Evolutionary conservation across 305 asterid genomes (phyloP).

Genomic region (Withania somnifera): DNA sequence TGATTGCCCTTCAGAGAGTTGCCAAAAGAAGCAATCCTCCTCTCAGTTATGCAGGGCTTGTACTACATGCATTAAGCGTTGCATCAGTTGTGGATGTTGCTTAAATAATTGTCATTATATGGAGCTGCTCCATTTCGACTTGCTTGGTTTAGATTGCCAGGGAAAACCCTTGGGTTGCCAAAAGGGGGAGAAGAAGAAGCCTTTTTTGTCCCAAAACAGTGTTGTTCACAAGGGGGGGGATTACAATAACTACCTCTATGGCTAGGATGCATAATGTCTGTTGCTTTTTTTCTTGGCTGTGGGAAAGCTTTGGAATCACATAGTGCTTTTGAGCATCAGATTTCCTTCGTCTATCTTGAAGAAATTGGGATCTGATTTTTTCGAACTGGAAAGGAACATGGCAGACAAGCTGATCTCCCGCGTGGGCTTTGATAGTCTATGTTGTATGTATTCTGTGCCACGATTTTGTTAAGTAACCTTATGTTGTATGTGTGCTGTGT

Average conservation of each 20-base stretch:
- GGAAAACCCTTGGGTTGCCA: neutral
- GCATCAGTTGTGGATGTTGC: conserved; percentile 13
- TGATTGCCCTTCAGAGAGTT: conserved; percentile 14
- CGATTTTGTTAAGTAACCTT: neutral
- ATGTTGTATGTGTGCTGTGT: neutral
- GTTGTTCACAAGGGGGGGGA: neutral
- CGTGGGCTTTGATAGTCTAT: neutral
- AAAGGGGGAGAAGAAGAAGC: neutral
- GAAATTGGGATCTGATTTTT: neutral
- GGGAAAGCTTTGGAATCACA: neutral
- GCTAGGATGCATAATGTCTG: neutral
- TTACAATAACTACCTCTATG: neutral
- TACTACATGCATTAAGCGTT: conserved; percentile 7
- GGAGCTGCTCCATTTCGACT: conserved; percentile 8
- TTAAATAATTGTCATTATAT: neutral
- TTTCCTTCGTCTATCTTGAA: neutral
- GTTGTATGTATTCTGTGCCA: neutral
- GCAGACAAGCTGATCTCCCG: neutral
- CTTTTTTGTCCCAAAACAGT: neutral
- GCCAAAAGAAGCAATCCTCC: conserved; percentile 2
- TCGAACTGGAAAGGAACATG: neutral
- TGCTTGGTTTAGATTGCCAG: conserved; percentile 9
- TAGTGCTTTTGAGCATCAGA: neutral
- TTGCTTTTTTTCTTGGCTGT: neutral
- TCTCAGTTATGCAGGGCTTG: conserved; percentile 14